These are phyloP conservation scores for Candida sojae DNA, from an alignment of 1,139 yeast species.

Conservation along the genomic window DNA sequence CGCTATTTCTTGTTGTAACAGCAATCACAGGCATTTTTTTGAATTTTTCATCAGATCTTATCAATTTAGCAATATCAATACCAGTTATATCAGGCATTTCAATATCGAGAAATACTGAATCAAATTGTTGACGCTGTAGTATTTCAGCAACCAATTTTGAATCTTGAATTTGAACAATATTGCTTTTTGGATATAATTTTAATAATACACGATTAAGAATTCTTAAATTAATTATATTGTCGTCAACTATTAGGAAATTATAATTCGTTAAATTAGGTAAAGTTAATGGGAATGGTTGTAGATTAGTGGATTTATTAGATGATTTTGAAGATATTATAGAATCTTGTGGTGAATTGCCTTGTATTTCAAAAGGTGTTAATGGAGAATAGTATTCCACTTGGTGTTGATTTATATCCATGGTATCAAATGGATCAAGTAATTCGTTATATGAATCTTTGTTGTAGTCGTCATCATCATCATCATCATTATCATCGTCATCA, in stretches of 20 bases:
- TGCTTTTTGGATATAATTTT: slow-evolving; percentile 38
- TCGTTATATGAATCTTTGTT: neutral
- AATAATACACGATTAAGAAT: slow-evolving; percentile 34
- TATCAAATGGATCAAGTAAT: slow-evolving; percentile 6
- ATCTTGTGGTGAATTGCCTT: slow-evolving; percentile 3
- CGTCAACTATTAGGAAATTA: slow-evolving; percentile 44
- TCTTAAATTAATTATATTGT: slow-evolving; percentile 42
- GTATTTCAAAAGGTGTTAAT: slow-evolving; percentile 14
- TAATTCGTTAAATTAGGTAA: slow-evolving; percentile 26
- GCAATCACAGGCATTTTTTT: slow-evolving; percentile 39
- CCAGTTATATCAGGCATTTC: slow-evolving; percentile 52
- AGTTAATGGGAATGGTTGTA: slow-evolving; percentile 7
- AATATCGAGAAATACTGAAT: slow-evolving; percentile 44
- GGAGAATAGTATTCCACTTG: slow-evolving; percentile 12
- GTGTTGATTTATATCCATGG: slow-evolving; percentile 3
- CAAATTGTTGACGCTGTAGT: slow-evolving; percentile 26
- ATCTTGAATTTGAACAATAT: slow-evolving; percentile 31
- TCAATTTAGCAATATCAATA: slow-evolving; percentile 34
- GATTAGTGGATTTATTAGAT: slow-evolving; percentile 1
- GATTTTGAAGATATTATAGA: slow-evolving; percentile 6
- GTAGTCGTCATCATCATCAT: slow-evolving; percentile 1
- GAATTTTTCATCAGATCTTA: slow-evolving; percentile 22
- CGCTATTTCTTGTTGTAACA: slow-evolving; percentile 39
- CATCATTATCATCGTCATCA: slow-evolving; percentile 5
- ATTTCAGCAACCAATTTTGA: slow-evolving; percentile 29